Evolutionary conservation across 1,139 yeast species (phyloP).

Genomic region (Pneumocystis carinii): DNA sequence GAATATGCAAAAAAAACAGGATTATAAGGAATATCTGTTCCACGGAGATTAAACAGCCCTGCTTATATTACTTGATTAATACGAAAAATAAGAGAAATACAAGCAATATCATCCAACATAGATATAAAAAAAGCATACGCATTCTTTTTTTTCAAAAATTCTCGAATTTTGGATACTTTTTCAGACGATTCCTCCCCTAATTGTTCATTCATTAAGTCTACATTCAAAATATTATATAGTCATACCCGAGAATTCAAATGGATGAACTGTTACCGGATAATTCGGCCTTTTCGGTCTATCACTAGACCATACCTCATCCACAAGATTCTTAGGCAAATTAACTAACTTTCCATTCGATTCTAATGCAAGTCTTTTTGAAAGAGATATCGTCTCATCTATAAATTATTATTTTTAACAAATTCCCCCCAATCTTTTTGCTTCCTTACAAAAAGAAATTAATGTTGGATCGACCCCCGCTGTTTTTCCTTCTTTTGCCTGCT

Average conservation of each 20-base stretch:
- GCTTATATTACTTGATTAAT: conserved; percentile 57
- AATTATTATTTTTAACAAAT: not conserved
- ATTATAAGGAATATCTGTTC: conserved; percentile 38
- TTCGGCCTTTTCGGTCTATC: conserved; percentile 24
- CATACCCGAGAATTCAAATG: conserved; percentile 28
- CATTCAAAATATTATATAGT: not conserved
- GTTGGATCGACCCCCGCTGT: conserved; percentile 52
- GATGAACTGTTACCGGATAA: conserved; percentile 21
- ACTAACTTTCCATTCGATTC: conserved; percentile 41
- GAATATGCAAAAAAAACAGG: conserved; percentile 84
- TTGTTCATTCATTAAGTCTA: not conserved
- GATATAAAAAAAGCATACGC: conserved; percentile 41
- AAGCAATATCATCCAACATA: conserved; percentile 76
- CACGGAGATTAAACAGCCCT: conserved; percentile 12
- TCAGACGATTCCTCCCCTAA: conserved; percentile 22
- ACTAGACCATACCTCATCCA: conserved; percentile 60
- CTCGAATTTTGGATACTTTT: conserved; percentile 34
- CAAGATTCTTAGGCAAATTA: conserved; percentile 52
- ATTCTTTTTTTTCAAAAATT: conserved; percentile 30
- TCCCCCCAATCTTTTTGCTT: not conserved
- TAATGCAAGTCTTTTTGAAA: conserved; percentile 20
- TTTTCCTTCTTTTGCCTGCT: conserved; percentile 24
- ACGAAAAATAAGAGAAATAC: conserved; percentile 43
- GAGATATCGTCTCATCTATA: conserved; percentile 17
- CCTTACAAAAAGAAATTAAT: conserved; percentile 33